These are phyloP conservation scores for Trypanosoma rangeli DNA, from an alignment of 208 protist species.

Conservation along the genomic window DNA sequence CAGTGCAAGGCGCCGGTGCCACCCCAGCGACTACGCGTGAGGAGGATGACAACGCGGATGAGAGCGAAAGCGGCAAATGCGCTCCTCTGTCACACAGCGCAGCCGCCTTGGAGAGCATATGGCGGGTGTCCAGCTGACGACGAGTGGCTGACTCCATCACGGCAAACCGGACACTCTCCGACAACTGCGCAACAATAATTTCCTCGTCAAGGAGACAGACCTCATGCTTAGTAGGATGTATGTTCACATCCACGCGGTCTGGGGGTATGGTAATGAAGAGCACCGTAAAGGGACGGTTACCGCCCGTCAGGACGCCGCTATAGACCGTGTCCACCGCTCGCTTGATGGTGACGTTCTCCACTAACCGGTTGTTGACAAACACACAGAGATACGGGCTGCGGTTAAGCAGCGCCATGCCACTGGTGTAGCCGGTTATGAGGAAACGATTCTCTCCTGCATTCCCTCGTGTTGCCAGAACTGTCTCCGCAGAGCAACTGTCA, in stretches of 20 bases:
- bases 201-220: conserved; percentile 87
- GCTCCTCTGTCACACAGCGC: conserved; percentile 22
- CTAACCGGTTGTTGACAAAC: conserved; percentile 90
- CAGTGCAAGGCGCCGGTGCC: conserved; percentile 55
- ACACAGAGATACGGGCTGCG: conserved; percentile 66
- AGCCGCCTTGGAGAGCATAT: conserved; percentile 26
- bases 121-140: conserved; percentile 56
- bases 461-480: conserved; percentile 33
- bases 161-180: conserved; percentile 52
- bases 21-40: conserved; percentile 11
- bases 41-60: not conserved
- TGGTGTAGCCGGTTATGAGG: conserved; percentile 78
- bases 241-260: conserved; percentile 97
- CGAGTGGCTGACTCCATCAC: conserved; percentile 58
- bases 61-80: not conserved
- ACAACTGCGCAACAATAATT: conserved; percentile 54
- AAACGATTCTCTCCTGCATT: conserved; percentile 48
- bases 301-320: conserved; percentile 78
- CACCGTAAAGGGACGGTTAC: conserved; percentile 94
- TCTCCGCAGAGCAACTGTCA: conserved; percentile 23
- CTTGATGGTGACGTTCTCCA: conserved; percentile 81
- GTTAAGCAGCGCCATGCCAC: conserved; percentile 57
- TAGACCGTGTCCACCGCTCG: conserved; percentile 92
- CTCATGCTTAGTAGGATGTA: conserved; percentile 98
- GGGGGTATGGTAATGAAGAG: conserved; percentile 90